Conservation (phyloP, 805 yeast genomes). For the Brettanomyces naardenensis region DNA sequence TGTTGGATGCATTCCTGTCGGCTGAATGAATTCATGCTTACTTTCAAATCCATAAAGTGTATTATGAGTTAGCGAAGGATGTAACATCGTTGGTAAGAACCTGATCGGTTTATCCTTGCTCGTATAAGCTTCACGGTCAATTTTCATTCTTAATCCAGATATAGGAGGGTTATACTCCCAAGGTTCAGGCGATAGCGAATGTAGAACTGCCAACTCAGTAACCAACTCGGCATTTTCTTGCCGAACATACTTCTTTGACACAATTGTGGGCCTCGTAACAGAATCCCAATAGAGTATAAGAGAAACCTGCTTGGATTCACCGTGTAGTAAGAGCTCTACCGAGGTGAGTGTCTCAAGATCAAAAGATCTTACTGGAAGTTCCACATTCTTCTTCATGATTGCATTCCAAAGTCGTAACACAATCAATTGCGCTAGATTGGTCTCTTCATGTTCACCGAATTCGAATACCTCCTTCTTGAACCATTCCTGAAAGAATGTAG, state of each 20-base stretch:
- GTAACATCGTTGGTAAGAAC: conserved; percentile 18
- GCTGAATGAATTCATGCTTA: conserved; percentile 11
- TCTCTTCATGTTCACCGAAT: background rate
- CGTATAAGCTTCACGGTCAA: background rate
- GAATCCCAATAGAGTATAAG: conserved; percentile 16
- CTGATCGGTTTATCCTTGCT: conserved; percentile 4
- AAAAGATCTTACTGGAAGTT: conserved; percentile 11
- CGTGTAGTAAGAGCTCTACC: conserved; percentile 16
- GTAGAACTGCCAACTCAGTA: conserved; percentile 18
- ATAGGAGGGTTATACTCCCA: conserved; percentile 15
- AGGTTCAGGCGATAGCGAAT: conserved; percentile 9
- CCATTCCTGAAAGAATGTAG: conserved; percentile 23
- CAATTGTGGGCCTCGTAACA: conserved; percentile 8
- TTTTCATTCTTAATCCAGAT: conserved; percentile 14
- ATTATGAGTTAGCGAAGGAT: conserved; percentile 15
- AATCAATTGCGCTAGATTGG: conserved; percentile 2
- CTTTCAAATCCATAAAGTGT: conserved; percentile 9
- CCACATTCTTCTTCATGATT: conserved; percentile 4
- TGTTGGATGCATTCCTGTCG: conserved; percentile 21
- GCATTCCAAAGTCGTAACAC: conserved; percentile 14
- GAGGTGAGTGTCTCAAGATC: conserved; percentile 11
- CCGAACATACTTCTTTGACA: conserved; percentile 3
- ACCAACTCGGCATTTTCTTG: conserved; percentile 1
- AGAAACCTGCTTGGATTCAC: conserved; percentile 4
- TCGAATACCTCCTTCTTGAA: conserved; percentile 13